A percentile compares a stretch with the other conserved stretches of the same genome.
Evolutionary conservation across 768 basidiomycete genomes (phyloP).

Genomic region (Daedaleopsis sinensis): DNA sequence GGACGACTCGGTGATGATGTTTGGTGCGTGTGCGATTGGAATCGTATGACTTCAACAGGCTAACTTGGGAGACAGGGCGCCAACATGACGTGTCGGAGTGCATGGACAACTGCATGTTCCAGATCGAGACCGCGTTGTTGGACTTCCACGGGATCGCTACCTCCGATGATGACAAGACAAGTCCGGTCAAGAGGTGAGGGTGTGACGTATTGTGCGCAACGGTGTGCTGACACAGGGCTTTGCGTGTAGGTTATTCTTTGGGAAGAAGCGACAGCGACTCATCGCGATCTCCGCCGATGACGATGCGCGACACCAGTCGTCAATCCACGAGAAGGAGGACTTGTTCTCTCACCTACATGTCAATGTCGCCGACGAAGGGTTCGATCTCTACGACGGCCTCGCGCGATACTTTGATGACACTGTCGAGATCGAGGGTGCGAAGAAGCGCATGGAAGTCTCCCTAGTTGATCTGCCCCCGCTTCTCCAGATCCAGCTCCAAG

Average conservation of each 20-base stretch:
- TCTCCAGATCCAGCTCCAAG: conserved; percentile 95
- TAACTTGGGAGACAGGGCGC: conserved; percentile 56
- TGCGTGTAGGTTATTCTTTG: conserved; percentile 74
- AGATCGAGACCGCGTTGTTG: conserved; percentile 90
- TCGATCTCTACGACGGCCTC: conserved; percentile 93
- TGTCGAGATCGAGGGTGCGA: conserved; percentile 85
- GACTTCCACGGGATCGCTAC: conserved; percentile 63
- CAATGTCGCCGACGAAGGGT: conserved; percentile 86
- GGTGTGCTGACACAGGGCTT: not conserved
- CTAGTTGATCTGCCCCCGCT: conserved; percentile 87
- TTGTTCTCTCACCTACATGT: conserved; percentile 93
- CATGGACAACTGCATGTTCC: conserved; percentile 99
- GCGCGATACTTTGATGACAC: conserved; percentile 89
- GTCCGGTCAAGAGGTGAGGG: conserved; percentile 80
- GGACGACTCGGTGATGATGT: conserved; percentile 87
- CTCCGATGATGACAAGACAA: conserved; percentile 59
- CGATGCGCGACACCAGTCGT: conserved; percentile 45
- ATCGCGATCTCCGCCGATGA: conserved; percentile 37
- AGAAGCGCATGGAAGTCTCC: conserved; percentile 85
- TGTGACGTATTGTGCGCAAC: not conserved
- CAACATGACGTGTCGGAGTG: conserved; percentile 99
- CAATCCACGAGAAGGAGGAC: conserved; percentile 86
- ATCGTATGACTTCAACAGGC: conserved; percentile 14
- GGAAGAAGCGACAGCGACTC: conserved; percentile 73
- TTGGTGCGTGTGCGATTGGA: conserved; percentile 50